Base-by-base conservation (phyloP, 768 basidiomycete species). In the Ephemerocybe angulata region DNA sequence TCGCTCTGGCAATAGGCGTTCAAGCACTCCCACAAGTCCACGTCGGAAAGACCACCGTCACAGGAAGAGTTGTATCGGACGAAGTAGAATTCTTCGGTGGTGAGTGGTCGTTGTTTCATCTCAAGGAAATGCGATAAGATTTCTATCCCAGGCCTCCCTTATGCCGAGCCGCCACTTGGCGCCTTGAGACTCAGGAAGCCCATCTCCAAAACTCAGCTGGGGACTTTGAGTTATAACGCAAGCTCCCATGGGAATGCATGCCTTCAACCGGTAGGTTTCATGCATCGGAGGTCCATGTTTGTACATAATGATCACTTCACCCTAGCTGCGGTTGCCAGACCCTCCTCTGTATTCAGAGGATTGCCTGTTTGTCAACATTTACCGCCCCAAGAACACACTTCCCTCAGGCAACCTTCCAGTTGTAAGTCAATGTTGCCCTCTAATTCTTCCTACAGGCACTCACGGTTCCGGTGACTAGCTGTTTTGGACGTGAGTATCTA, bases 301-400 rank as follows among this genome's bases (percentile, higher is more conserved):
- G 46, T 5, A 7, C n/a, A 13, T 28, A 28, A 48, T 22, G 15
- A 24, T 27, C 19, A 11, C 30, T 13, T 48, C 30, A 24, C 8
- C 10, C 46, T 48, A 48, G 10, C 6, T 5, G 25, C 15, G 27
- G 10, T 66, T 28, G 59, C 74, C 65, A n/a, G n/a, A n/a, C n/a
- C n/a, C n/a, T n/a, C n/a, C n/a, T n/a, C n/a, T n/a, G n/a, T n/a
- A n/a, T 33, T 80, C 80, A 22, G 83, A 85, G 63, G 82, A 85
- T 57, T 85, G 82, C 60, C 66, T 86, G 50, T 82, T 80, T 19
- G 69, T 85, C 48, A 84, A 85, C 59, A 67, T 86, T 5, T 81
- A 79, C 54, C 70, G 80, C 22, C 83, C 84, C 0, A 68, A 74
- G 0, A 73, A 73, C 13, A 52, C 66, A 10, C 33, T 38, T 4